Base-by-base conservation (phyloP, 2,329 filamentous ascomycete species). In the Penicillium polonicum region DNA sequence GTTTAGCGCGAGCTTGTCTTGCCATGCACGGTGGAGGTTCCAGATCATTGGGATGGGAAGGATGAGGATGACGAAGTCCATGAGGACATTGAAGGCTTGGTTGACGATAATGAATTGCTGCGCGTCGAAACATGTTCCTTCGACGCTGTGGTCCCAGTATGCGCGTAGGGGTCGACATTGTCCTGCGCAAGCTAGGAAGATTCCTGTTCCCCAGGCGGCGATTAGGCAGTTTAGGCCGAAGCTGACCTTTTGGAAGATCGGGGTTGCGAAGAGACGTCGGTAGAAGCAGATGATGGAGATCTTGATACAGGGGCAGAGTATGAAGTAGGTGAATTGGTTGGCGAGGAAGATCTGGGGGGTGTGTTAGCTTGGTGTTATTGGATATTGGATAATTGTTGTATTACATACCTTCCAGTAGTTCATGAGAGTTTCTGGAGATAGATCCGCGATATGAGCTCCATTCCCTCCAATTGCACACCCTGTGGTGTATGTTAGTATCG, bases 271-370 rank as follows among this genome's bases (percentile, higher is more conserved):
- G 17, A 73, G 55, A 8, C 70, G 70, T 17, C 70, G 70, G 58
- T 73, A 73, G 66, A 73, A 73, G 60, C 70, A 72, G 52, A 73
- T 60, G 51, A 73, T 70, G 43, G 70, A 72, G 46, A 72, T 70
- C 42, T 73, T 73, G 60, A 71, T 68, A 42, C 61, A 60, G 3
- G 70, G 70, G 35, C 69, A 70, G 39, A 73, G 62, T 12, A 70
- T 17, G 59, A 73, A 73, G 55, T 73, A 73, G 31, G 69, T 70
- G 58, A 73, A 73, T 58, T 72, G 66, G 55, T 72, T 73, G 48
- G 70, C 65, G 8, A 73, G 65, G 64, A 72, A 73, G 59, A 73
- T 70, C 69, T 72, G 23, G n/a, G n/a, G 3, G 12, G 15, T 33
- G 7, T 33, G 42, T 57, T 44, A 49, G 39, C 12, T 53, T 29